Evolutionary conservation across 2,329 filamentous ascomycete species (phyloP).

Genomic region (Akanthomyces dipterigenus): DNA sequence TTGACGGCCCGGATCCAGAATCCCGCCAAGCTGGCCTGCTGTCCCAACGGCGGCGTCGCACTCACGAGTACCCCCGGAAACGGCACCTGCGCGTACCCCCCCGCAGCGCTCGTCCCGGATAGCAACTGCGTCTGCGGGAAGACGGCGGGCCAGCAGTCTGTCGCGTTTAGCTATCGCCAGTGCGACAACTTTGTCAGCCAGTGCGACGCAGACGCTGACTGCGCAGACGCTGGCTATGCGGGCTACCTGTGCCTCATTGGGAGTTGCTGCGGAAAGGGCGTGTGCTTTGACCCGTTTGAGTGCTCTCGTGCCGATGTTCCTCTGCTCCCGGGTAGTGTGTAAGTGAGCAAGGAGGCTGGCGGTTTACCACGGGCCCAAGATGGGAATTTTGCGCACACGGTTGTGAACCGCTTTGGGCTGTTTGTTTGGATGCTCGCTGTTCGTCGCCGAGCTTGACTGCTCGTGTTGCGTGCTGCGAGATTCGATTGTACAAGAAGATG

Average conservation of each 20-base stretch:
- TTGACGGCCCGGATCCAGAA: constrained; percentile 31
- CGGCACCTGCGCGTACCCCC: constrained; percentile 25
- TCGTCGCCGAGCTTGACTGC: background rate
- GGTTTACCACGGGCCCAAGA: background rate
- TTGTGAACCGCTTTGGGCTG: background rate
- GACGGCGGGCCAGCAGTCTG: constrained; percentile 17
- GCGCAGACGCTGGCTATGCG: constrained; percentile 18
- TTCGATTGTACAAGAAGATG: background rate
- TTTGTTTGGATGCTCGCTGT: background rate
- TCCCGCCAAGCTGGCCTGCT: constrained; percentile 27
- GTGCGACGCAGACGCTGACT: constrained; percentile 23
- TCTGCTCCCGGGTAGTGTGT: constrained; percentile 19
- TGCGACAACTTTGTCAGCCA: constrained; percentile 26
- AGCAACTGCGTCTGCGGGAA: constrained; percentile 30
- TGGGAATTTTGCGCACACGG: too few relatives aligned
- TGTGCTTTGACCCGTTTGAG: constrained; percentile 30
- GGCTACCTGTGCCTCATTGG: constrained; percentile 27
- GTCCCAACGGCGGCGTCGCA: constrained; percentile 22
- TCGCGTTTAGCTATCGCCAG: constrained; percentile 27
- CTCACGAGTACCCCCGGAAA: constrained; percentile 12
- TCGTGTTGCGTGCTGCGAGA: background rate
- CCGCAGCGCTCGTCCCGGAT: constrained; percentile 22
- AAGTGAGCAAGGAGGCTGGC: background rate
- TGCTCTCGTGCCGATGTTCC: constrained; percentile 28
- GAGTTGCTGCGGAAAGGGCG: constrained; percentile 29